Evolutionary conservation across 108 stramenopile species (phyloP).

Genomic region (Fragilaria radians): DNA sequence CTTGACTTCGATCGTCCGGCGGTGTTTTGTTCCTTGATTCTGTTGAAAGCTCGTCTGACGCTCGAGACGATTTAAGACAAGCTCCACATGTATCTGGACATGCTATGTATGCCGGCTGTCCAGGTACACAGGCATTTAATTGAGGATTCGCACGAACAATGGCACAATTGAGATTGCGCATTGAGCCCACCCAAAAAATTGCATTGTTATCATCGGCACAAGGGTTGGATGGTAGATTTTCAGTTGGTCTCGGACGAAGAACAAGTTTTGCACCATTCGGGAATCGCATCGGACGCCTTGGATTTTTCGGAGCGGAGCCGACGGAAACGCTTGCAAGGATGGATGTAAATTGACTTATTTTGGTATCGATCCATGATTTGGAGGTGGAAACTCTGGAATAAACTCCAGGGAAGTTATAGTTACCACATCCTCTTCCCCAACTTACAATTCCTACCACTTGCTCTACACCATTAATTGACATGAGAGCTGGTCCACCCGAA

Average conservation of each 20-base stretch:
- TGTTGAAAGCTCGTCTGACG: neutral
- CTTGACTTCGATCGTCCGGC: too few species aligned
- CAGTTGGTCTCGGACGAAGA: too few species aligned
- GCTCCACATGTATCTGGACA: neutral
- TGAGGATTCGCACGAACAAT: neutral
- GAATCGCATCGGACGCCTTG: too few species aligned
- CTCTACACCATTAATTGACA: neutral
- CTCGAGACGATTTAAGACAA: neutral
- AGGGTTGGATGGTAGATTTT: too few species aligned
- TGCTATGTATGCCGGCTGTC: neutral
- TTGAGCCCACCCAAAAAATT: neutral
- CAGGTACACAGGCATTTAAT: neutral
- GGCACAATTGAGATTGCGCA: neutral
- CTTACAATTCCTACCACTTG: slow-evolving; percentile 36
- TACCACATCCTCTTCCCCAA: slow-evolving; percentile 50
- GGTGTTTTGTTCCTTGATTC: neutral
- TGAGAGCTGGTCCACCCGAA: slow-evolving; percentile 13
- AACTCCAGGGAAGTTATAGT: slow-evolving; percentile 36
- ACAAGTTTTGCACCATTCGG: too few species aligned
- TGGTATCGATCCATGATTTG: slow-evolving; percentile 28
- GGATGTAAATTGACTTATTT: neutral
- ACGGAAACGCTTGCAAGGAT: too few species aligned
- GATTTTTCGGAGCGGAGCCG: too few species aligned
- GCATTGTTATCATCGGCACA: neutral
- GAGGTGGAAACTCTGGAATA: slow-evolving; percentile 24